Base-by-base conservation (phyloP, 2,329 filamentous ascomycete genomes). In the Colletotrichum acutatum region DNA sequence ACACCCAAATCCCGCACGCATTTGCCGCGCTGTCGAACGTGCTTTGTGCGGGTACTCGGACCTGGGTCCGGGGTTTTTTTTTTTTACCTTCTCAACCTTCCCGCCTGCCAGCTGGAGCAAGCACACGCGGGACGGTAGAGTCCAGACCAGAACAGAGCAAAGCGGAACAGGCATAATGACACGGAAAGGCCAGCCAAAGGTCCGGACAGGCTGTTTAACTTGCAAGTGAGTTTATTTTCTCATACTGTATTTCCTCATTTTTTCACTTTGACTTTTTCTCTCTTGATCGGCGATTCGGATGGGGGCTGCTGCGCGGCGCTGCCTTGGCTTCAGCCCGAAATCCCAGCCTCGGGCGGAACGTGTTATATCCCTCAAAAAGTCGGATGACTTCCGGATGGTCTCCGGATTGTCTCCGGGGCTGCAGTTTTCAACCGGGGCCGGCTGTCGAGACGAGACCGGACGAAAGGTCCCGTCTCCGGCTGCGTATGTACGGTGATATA, bases 141-240 rank as follows among this genome's bases (percentile, higher is more conserved):
- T 34, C 32, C 37, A 42, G 37, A 34, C 32, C 37, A 42, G 37
- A 42, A 14, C 37, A 16, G 16, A 42, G 37, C 37, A 42, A 19
- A 16, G 11, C 61, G 46, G 60, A 42, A 9, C 52, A 46, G 22
- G 32, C 49, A 69, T 49, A 65, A 72, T 70, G 71, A 65, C 71
- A 42, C 64, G 71, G 54, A 74, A 74, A 34, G 71, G 71, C 28
- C 67, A 71, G 22, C 71, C 71, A 30, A 86, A 86, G 75, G 85
- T 86, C 57, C 81, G 84, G 62, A 86, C 85, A 5, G 87, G 87
- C 11, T 89, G 87, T 78, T 80, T 87, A 61, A 89, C 87, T 58
- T 89, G 87, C 86, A 89, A 89, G 87, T 88, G 76, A 74, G 86
- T 70, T 5, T 22, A 5, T 16, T 7, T 8, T 49, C 32, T 59